Evolutionary conservation across 148 eudicot species (phyloP), one percentile per base, ranked within the genome.

Genomic region (Amaranthus palmeri): DNA sequence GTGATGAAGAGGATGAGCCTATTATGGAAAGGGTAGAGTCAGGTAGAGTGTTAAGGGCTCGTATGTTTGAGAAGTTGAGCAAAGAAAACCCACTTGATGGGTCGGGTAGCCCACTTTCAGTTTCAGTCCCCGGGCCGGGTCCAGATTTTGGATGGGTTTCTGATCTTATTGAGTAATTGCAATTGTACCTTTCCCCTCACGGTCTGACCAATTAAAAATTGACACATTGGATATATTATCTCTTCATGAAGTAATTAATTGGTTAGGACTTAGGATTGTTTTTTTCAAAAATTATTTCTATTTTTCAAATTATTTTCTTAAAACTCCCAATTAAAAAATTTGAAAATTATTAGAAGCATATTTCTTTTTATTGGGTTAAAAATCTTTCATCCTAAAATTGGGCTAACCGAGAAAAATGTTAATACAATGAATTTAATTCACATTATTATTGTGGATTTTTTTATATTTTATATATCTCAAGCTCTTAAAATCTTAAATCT

Each of bases 71-170:
- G 86, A 91, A 79, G 71, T 68, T 91, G 8, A 85, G 95, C 76
- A 83, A 88, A 73, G 95, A 91, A 79, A 91, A 91, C 50, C 87
- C 91, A 0, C 68, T 91, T 60, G 77, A 70, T 53, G 74, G 88
- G 73, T 76, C 80, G 41, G 83, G 81, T 59, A 65, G 69, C 71
- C 77, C 55, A 47, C 48, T 58, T 10, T 18, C 57, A n/a, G 17
- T 36, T 12, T 50, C 45, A 0, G 45, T 71, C 0, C 59, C 78
- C 8, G 76, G 72, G 6, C 54, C 82, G 48, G 87, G 83, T 54
- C 88, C 90, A 5, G 97, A 91, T 81, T 78, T 91, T 8, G 97
- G 88, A 40, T 91, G 97, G 97, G 86, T 91, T 0, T 83, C 88
- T 8, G 97, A 91, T 49, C 88, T 91, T 43, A 81, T 91, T 15